phyloP scores from a whole-genome alignment of 257 asterid species.

The Orobanche coerulescens region DNA sequence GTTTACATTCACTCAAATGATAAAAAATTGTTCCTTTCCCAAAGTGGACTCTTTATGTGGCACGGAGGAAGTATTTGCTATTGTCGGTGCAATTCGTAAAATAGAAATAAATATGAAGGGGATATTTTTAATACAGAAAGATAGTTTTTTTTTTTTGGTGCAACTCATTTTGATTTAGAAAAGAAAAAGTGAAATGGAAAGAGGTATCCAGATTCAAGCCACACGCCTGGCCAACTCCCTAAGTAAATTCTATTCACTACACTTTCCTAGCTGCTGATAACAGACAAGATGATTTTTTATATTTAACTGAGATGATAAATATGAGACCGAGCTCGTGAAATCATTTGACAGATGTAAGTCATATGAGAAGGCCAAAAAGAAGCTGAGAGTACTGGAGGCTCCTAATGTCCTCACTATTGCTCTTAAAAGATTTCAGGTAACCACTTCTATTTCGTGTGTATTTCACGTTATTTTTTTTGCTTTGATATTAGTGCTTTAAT shows the following conservation, averaged over 20 bases:
- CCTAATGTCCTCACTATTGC: constrained; percentile 83
- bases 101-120: no score
- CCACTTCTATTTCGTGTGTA: not conserved
- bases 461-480: not conserved
- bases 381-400: constrained; percentile 70
- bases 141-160: no score
- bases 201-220: not conserved
- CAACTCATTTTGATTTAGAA: no score
- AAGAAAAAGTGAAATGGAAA: no score
- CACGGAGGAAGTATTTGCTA: no score
- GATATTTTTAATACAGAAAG: no score
- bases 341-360: constrained; percentile 56
- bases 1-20: no score
- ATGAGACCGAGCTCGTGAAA: not conserved
- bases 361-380: constrained; percentile 75
- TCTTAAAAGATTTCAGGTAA: constrained; percentile 81
- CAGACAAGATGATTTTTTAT: not conserved
- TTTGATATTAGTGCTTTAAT: constrained; percentile 7
- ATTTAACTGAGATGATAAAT: constrained; percentile 1
- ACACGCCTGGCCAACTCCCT: not conserved
- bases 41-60: no score
- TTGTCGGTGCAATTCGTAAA: not conserved
- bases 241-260: not conserved
- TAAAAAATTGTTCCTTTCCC: no score
- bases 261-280: not conserved